phyloP scores from a whole-genome alignment of 345 rosid species.

The Brassica napus region DNA sequence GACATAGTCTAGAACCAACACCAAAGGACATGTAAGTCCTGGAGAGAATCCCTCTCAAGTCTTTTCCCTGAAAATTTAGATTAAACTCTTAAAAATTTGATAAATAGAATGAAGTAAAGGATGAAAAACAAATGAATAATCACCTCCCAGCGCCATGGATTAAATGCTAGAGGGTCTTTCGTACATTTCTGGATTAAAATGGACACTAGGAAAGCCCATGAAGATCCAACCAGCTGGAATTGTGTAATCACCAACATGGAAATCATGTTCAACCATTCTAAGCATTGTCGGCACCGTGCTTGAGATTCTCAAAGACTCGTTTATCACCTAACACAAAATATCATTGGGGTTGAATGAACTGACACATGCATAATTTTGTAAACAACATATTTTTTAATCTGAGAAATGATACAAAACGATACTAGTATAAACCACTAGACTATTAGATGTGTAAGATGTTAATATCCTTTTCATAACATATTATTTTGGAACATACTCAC shows the following conservation, averaged over 20 bases:
- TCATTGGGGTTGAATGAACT: not conserved
- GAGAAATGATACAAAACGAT: not conserved
- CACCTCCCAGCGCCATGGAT: slow-evolving; percentile 20
- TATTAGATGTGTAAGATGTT: not conserved
- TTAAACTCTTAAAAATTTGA: not conserved
- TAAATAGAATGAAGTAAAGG: not conserved
- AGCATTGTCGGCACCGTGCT: slow-evolving; percentile 5
- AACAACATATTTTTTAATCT: not conserved
- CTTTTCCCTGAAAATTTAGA: slow-evolving; percentile 7
- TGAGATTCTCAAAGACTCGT: slow-evolving; percentile 24
- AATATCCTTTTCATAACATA: not conserved
- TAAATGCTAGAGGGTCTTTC: not conserved
- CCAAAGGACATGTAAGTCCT: slow-evolving; percentile 25
- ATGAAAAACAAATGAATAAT: not conserved
- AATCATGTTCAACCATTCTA: slow-evolving; percentile 10
- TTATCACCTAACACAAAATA: slow-evolving; percentile 19
- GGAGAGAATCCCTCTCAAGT: not conserved
- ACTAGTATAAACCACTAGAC: not conserved
- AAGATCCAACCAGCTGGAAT: not conserved
- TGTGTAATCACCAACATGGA: not conserved
- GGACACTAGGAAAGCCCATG: not conserved
- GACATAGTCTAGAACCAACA: slow-evolving; percentile 28
- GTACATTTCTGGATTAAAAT: not conserved
- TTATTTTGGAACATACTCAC: slow-evolving; percentile 2
- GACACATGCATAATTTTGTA: not conserved